Evolutionary conservation across 108 stramenopile genomes (phyloP), one percentile per base, ranked within the genome.

Genomic region (Nannochloropsis gaditana): DNA sequence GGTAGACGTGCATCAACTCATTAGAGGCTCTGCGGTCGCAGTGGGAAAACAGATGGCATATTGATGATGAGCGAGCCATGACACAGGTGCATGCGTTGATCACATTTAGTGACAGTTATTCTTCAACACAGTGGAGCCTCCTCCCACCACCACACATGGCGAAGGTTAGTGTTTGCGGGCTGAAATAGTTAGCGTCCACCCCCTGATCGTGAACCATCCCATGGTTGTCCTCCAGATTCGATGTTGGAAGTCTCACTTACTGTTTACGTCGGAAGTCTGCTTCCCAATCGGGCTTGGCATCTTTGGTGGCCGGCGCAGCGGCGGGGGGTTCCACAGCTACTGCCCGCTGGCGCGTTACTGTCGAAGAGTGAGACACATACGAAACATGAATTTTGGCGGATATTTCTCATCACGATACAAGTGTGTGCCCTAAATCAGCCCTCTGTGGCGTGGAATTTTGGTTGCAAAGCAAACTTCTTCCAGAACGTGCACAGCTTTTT

Each of bases 1-100:
- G 95, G 89, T 95, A 94, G 83, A 95, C 86, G 85, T 90, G 94
- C 43, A 73, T 73, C 59, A 73, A 8, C 59, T 73, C 59, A n/a
- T 3, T 73, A 2, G 59, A 15, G 8, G 59, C 59, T n/a, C 59
- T 73, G 59, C n/a, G 59, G 19, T 4, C 31, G 31, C 1, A 31
- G 31, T 31, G 31, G 31, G 31, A 31, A 31, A 31, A 90, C 85
- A 44, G 94, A 94, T 31, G 31, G 31, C 31, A 31, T 0, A 1
- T 31, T 31, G 31, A 31, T 31, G 31, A 31, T 31, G 31, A 31
- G 31, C 31, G 31, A 31, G 31, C 31, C 31, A 31, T 31, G 31
- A 31, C 31, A 31, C 31, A 31, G 1, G 1, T 31, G 31, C 31
- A 31, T 31, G 31, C 31, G 31, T 31, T 31, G 31, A 31, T 31